phyloP scores from a whole-genome alignment of 495 filamentous ascomycete genomes.

The Parathielavia appendiculata region DNA sequence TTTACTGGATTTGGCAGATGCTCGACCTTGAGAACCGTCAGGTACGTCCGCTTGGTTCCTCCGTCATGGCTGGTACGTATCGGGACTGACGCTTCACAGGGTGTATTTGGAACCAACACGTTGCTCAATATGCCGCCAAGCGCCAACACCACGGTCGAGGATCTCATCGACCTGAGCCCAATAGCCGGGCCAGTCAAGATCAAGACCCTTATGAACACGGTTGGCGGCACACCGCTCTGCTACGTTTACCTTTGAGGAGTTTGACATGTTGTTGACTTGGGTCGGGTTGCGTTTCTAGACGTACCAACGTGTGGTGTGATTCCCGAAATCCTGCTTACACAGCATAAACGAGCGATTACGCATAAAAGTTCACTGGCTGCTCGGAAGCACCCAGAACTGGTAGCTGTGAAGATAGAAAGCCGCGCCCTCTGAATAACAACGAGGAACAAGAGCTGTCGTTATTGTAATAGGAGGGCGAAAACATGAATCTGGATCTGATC shows the following conservation, averaged over 20 bases:
- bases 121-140: slow-evolving; percentile 38
- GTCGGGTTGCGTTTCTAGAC: too few species aligned
- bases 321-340: too few species aligned
- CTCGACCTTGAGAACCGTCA: slow-evolving; percentile 45
- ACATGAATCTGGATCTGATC: too few species aligned
- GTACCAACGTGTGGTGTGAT: too few species aligned
- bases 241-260: slow-evolving; percentile 28
- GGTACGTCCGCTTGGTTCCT: slow-evolving; percentile 12
- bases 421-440: too few species aligned
- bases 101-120: slow-evolving; percentile 35
- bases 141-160: slow-evolving; percentile 32
- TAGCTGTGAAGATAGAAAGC: too few species aligned
- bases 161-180: slow-evolving; percentile 25
- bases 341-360: too few species aligned
- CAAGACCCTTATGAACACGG: slow-evolving; percentile 30
- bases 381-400: too few species aligned
- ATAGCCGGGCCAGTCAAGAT: slow-evolving; percentile 16
- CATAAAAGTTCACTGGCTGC: too few species aligned
- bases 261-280: too few species aligned
- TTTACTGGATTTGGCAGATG: slow-evolving; percentile 69
- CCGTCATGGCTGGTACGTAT: not conserved
- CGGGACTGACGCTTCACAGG: slow-evolving; percentile 19
- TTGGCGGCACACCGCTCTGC: slow-evolving; percentile 24
- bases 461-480: too few species aligned
- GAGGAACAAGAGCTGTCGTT: too few species aligned